Evolutionary conservation across 768 basidiomycete species (phyloP), one percentile per base, ranked within the genome.

Genomic region (Suillus spraguei): DNA sequence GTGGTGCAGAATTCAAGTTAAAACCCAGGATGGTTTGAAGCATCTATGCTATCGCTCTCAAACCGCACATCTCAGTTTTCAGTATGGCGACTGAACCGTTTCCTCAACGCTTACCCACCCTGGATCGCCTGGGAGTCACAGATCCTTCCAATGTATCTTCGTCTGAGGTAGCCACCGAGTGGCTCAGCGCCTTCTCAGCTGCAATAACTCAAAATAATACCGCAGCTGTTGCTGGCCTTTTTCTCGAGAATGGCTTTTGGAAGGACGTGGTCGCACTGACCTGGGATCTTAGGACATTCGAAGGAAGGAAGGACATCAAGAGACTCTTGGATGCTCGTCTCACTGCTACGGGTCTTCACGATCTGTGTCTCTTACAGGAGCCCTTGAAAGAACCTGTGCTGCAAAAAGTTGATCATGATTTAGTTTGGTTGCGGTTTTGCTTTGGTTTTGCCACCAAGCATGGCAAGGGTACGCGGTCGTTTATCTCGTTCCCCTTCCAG

Each of bases 381-480:
- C 65, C 63, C n/a, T 64, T 80, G 54, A 66, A 66, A 10, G 73
- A 64, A 35, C 66, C 74, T 11, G 72, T 63, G 1, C 59, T 87
- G 14, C 76, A 78, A 46, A 75, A 72, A 22, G 74, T 80, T 6
- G 85, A 79, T 64, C 80, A 83, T 0, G 89, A 89, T 67, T 64
- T 91, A 4, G 81, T 79, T 0, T 87, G 87, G 83, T 73, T 91
- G 61, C 81, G 82, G 44, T 71, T 81, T 35, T 68, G 82, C 58
- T 88, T 91, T 69, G 80, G 76, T 7, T 91, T 90, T 65, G 83
- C 81, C 1, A 78, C 78, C 47, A 71, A 77, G 8, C 71, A 80
- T 1, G 89, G 87, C 0, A 70, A 79, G 16, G 84, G 81, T 9
- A 81, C 82, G 89, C 82, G 1, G 76, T 89, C 16, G 80, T 81